These are phyloP conservation scores for Spergularia azorica DNA, from an alignment of 179 eudicot species.

Conservation along the genomic window DNA sequence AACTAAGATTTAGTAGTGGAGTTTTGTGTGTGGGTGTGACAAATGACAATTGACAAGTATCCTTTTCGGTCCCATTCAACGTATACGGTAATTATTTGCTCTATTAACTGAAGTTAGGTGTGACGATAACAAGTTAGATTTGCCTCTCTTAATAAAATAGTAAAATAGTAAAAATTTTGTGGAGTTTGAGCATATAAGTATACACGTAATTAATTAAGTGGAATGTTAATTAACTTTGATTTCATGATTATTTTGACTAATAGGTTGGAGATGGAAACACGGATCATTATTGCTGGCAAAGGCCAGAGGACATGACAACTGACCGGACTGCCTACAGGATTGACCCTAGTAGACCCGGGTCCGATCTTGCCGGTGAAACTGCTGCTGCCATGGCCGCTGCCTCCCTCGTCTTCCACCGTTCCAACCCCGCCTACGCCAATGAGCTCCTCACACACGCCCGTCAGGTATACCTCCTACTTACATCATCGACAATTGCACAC, in stretches of 20 bases:
- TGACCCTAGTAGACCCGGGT: constrained; percentile 80
- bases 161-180: not conserved
- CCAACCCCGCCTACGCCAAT: constrained; percentile 63
- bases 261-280: constrained; percentile 96
- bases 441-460: constrained; percentile 76
- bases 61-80: constrained; percentile 16
- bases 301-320: constrained; percentile 97
- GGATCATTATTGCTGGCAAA: constrained; percentile 96
- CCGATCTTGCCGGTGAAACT: constrained; percentile 97
- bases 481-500: too few species aligned
- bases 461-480: constrained; percentile 46
- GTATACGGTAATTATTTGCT: not conserved
- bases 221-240: constrained; percentile 9
- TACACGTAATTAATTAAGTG: constrained; percentile 5
- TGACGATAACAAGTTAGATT: constrained; percentile 11
- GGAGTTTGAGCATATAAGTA: not conserved
- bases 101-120: constrained; percentile 17
- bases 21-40: too few species aligned
- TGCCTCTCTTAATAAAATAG: not conserved
- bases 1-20: not conserved
- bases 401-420: constrained; percentile 67
- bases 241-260: constrained; percentile 13
- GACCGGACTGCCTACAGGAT: constrained; percentile 75
- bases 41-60: constrained; percentile 29
- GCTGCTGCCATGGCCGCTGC: constrained; percentile 99